phyloP scores from a whole-genome alignment of 345 rosid species.

The Carallia pectinifolia region DNA sequence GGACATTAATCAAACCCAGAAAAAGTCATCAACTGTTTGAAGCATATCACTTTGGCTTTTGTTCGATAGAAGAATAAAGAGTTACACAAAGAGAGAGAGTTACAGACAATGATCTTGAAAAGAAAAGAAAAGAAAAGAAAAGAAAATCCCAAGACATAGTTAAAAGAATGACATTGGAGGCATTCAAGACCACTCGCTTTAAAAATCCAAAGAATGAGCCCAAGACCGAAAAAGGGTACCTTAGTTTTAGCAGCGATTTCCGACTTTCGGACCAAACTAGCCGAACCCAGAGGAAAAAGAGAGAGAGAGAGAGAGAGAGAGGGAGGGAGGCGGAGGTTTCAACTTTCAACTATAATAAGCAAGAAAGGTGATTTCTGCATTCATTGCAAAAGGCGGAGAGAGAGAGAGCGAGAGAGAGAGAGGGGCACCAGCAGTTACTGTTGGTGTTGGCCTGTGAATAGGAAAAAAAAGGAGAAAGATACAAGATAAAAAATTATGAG shows the following conservation, averaged over 20 bases:
- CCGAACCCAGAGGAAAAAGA: neutral
- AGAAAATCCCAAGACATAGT: neutral
- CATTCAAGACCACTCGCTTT: neutral
- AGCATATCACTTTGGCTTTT: neutral
- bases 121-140: neutral
- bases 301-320: neutral
- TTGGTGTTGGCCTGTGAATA: too few relatives aligned
- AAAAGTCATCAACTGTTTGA: neutral
- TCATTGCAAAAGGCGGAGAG: conserved; percentile 19
- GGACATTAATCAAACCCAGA: neutral
- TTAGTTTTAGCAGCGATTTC: neutral
- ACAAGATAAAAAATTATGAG: too few relatives aligned
- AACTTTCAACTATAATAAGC: too few relatives aligned
- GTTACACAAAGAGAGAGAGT: neutral
- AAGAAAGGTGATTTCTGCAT: conserved; percentile 12
- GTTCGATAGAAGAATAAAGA: neutral
- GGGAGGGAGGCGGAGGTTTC: neutral
- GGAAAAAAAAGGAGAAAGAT: too few relatives aligned
- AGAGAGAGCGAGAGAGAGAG: conserved; percentile 1
- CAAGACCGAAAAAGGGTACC: conserved; percentile 12
- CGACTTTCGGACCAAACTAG: neutral
- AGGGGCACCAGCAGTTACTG: conserved; percentile 8
- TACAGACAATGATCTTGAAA: neutral
- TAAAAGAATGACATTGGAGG: neutral
- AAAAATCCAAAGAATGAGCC: neutral